Evolutionary conservation across 805 yeast species (phyloP), one percentile per base, ranked within the genome.

Genomic region (Hanseniaspora taiwanica): DNA sequence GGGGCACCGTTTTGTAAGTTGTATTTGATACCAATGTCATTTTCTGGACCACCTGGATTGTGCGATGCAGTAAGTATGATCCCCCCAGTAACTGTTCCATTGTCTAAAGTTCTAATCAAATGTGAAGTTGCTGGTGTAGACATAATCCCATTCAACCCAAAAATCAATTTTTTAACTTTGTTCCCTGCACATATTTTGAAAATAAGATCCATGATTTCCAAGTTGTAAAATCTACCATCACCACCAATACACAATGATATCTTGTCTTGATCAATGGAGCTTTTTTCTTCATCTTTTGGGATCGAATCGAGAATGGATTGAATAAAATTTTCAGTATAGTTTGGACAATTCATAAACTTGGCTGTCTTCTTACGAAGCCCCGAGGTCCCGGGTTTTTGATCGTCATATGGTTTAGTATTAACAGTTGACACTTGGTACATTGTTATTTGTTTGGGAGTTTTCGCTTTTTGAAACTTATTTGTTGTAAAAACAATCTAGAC

Each of bases 121-220:
- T 86, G 84, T n/a, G 95, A 83, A 17, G 96, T 89, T 14, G 97
- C 96, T 1, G 97, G 98, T 3, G 98, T 91, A 17, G 95, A 83
- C 40, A 91, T 67, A 43, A 91, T 69, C 17, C 96, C 96, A 52
- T 81, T 55, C 23, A 37, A 16, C 46, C 98, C 98, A 46, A 89
- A 68, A 48, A 89, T 79, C 52, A 89, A 65, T 59, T 84, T 83
- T 51, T 65, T 68, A 41, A 87, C 94, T 27, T 94, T 94, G 56
- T 89, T 89, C 36, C 89, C 98, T 24, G 94, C 93, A 44, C 83
- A 80, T 40, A 89, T 83, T 49, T 76, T 64, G 27, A 84, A 81
- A 52, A 89, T 89, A 55, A 79, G 64, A 56, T 85, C 83, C 52
- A 91, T 74, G 32, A 86, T 87, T 35, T 68, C 71, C 50, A 74